Base-by-base conservation (phyloP, 805 yeast genomes). In the Candida fluviatilis region DNA sequence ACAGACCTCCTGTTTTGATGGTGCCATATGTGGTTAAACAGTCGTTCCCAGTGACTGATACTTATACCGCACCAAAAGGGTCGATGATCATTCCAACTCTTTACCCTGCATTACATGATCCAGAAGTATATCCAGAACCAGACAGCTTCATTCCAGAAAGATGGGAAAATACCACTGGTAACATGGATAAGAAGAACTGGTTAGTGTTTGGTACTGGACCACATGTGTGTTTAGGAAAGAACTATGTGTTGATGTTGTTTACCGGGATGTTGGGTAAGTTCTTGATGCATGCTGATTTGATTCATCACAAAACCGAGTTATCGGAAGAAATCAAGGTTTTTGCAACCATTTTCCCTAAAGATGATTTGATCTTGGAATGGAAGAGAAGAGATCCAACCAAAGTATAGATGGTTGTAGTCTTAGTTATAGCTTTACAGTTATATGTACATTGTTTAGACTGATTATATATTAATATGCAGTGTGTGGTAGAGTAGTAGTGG, bases 301-400 rank as follows among this genome's bases (percentile, higher is more conserved):
- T 75, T 42, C 99, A 93, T 62, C 75, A 80, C 48, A 79, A 83
- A 34, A 93, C 99, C 17, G 84, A 82, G 30, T 69, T 82, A 50
- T 81, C 91, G 50, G 99, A 93, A 69, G 82, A 88, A 56, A 89
- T 93, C 56, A 86, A 88, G 58, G 98, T 93, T 28, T 93, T 93
- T 60, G 99, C 99, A 18, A 93, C 99, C 14, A 89, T 93, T 58
- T 93, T 93, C 84, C 99, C 99, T 18, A 80, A 87, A 62, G 99
- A 93, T 66, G 96, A 93, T 61, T 79, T 95, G 58, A 77, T 86
- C 48, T 67, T 93, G 59, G 70, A 80, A 51, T 91, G 90, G 71
- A 71, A 69, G 35, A 68, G 58, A 50, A 79, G 93, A 67, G 84
- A 84, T 47, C 80, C 83, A 4, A 38, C 54, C 40, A 33, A 33